phyloP scores from a whole-genome alignment of 495 filamentous ascomycete species.

The Tirmania nivea region DNA sequence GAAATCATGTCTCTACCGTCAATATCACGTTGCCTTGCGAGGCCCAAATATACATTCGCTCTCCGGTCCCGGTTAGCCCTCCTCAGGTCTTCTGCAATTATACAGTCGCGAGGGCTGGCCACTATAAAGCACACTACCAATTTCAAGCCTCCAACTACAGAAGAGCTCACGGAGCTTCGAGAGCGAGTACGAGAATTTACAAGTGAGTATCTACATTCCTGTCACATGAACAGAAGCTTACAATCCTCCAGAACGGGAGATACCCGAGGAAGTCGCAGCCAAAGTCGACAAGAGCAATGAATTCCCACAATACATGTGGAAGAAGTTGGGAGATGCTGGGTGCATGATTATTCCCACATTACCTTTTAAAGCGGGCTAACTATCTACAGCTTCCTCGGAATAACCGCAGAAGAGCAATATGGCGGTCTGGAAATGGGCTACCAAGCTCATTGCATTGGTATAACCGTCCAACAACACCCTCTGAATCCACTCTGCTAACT shows the following conservation, averaged over 20 bases:
- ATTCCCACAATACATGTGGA: conserved; percentile 83
- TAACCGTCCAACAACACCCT: background rate
- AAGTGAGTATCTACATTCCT: conserved; percentile 21
- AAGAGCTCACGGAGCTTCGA: conserved; percentile 64
- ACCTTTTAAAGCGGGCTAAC: conserved; percentile 5
- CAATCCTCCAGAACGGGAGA: conserved; percentile 35
- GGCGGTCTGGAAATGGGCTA: conserved; percentile 86
- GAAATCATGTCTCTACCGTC: too few relatives aligned
- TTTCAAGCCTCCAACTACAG: conserved; percentile 51
- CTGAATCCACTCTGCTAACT: background rate
- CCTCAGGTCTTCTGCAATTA: too few relatives aligned
- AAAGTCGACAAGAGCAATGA: conserved; percentile 65
- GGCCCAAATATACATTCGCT: too few relatives aligned
- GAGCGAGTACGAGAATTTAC: conserved; percentile 87
- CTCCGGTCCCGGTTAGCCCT: too few relatives aligned
- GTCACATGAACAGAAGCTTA: background rate
- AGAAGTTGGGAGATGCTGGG: conserved; percentile 69
- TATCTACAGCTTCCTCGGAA: conserved; percentile 45
- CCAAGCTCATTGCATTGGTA: conserved; percentile 73
- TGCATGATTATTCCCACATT: conserved; percentile 18
- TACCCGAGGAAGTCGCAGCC: conserved; percentile 63
- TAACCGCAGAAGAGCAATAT: conserved; percentile 85
- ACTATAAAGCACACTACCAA: conserved; percentile 62
- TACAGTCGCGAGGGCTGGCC: conserved; percentile 14
- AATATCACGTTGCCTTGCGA: too few relatives aligned